Percentiles rank a stretch among this genome's conserved stretches.
These are phyloP conservation scores for Kazachstania bromeliacearum DNA, from an alignment of 805 yeast species.

Conservation along the genomic window DNA sequence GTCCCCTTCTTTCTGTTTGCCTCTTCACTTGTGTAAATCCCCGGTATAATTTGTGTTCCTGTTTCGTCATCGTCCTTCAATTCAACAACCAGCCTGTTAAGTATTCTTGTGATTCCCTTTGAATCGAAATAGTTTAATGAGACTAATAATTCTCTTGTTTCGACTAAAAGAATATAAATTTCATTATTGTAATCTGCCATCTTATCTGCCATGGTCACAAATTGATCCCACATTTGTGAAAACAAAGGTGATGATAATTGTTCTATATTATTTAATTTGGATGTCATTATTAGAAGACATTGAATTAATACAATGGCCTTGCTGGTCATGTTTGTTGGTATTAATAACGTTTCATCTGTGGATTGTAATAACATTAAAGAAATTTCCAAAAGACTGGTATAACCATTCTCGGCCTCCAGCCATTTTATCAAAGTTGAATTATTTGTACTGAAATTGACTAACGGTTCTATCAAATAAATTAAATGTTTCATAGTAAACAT, in stretches of 20 bases:
- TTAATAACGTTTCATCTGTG: slow-evolving; percentile 16
- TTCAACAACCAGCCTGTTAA: slow-evolving; percentile 12
- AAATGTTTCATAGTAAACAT: slow-evolving; percentile 25
- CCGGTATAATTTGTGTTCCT: not conserved
- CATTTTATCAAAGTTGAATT: slow-evolving; percentile 12
- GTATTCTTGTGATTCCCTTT: slow-evolving; percentile 12
- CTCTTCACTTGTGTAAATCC: not conserved
- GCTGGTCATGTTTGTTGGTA: slow-evolving; percentile 22
- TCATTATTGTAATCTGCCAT: slow-evolving; percentile 19
- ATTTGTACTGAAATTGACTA: slow-evolving; percentile 7
- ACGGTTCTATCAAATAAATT: slow-evolving; percentile 15
- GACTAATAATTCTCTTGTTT: slow-evolving; percentile 16
- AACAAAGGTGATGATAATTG: slow-evolving; percentile 7
- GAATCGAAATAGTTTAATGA: slow-evolving; percentile 10
- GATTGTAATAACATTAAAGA: slow-evolving; percentile 18
- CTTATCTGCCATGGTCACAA: slow-evolving; percentile 13
- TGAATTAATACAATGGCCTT: slow-evolving; percentile 20
- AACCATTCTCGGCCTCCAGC: slow-evolving; percentile 18
- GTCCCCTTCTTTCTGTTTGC: not conserved
- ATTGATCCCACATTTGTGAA: slow-evolving; percentile 16
- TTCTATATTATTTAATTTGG: slow-evolving; percentile 1
- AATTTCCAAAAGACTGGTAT: slow-evolving; percentile 12
- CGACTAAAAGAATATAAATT: slow-evolving; percentile 17
- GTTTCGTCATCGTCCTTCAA: slow-evolving; percentile 6
- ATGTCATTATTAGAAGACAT: slow-evolving; percentile 11